phyloP scores from a whole-genome alignment of 2,329 filamentous ascomycete genomes.

The Drechslera avenae region DNA sequence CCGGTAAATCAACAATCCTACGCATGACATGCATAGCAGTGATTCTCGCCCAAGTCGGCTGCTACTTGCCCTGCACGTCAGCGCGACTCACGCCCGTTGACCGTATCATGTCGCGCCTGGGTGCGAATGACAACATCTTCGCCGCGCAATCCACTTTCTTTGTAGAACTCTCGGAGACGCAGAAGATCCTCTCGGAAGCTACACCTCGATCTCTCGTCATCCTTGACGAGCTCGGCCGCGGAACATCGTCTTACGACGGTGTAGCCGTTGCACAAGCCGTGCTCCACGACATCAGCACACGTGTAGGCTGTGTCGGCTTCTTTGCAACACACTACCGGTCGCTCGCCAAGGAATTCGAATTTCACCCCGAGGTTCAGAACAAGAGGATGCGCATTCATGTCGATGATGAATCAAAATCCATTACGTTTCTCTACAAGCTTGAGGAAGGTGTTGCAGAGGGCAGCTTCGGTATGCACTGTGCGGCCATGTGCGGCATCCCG shows the following conservation, averaged over 20 bases:
- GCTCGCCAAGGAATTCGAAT: constrained; percentile 85
- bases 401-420: constrained; percentile 78
- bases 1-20: constrained; percentile 94
- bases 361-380: constrained; percentile 83
- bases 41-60: constrained; percentile 96
- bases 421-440: constrained; percentile 96
- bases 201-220: constrained; percentile 94
- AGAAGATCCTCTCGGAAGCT: constrained; percentile 95
- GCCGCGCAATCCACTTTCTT: constrained; percentile 98
- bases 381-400: constrained; percentile 95
- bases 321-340: constrained; percentile 98
- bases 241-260: constrained; percentile 93
- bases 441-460: constrained; percentile 94
- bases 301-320: constrained; percentile 92
- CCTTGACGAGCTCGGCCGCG: constrained; percentile 92
- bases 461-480: constrained; percentile 98
- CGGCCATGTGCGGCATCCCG: constrained; percentile 95
- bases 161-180: constrained; percentile 94
- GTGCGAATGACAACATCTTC: constrained; percentile 98
- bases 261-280: constrained; percentile 96
- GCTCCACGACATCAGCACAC: constrained; percentile 91
- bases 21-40: constrained; percentile 97
- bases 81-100: constrained; percentile 89
- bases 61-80: constrained; percentile 82
- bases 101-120: constrained; percentile 97